Percentiles rank a stretch among this genome's conserved stretches.
phyloP scores from a whole-genome alignment of 2,329 filamentous ascomycete genomes.

The Aspergillus sp. region DNA sequence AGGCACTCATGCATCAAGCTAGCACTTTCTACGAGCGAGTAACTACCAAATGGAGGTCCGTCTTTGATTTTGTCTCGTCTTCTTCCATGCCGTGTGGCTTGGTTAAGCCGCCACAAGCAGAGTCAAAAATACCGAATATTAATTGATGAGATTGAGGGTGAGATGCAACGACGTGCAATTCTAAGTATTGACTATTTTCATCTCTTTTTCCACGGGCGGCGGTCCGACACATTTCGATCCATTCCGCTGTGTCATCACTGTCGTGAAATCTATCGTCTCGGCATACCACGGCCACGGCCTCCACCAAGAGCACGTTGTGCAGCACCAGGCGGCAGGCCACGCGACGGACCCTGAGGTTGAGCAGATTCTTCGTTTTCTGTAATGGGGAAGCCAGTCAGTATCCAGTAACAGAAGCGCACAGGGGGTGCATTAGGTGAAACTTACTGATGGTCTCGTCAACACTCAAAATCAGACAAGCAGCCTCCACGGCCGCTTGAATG shows the following conservation, averaged over 20 bases:
- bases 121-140: neutral
- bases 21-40: neutral
- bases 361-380: constrained; percentile 87
- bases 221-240: neutral
- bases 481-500: constrained; percentile 92
- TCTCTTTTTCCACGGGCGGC: constrained; percentile 3
- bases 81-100: neutral
- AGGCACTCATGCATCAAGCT: neutral
- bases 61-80: neutral
- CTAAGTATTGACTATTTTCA: constrained; percentile 13
- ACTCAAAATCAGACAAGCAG: constrained; percentile 88
- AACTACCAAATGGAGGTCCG: neutral
- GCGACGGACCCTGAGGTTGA: constrained; percentile 74
- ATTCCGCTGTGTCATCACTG: neutral
- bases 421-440: constrained; percentile 22
- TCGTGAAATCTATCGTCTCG: constrained; percentile 40
- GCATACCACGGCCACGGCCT: constrained; percentile 87
- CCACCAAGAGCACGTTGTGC: constrained; percentile 85
- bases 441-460: constrained; percentile 96
- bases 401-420: neutral
- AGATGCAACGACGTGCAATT: constrained; percentile 9
- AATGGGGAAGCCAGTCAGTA: constrained; percentile 6
- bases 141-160: constrained; percentile 1
- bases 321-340: constrained; percentile 74
- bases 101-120: neutral